Evolutionary conservation across 257 asterid genomes (phyloP).

Genomic region (Solanum dulcamara): DNA sequence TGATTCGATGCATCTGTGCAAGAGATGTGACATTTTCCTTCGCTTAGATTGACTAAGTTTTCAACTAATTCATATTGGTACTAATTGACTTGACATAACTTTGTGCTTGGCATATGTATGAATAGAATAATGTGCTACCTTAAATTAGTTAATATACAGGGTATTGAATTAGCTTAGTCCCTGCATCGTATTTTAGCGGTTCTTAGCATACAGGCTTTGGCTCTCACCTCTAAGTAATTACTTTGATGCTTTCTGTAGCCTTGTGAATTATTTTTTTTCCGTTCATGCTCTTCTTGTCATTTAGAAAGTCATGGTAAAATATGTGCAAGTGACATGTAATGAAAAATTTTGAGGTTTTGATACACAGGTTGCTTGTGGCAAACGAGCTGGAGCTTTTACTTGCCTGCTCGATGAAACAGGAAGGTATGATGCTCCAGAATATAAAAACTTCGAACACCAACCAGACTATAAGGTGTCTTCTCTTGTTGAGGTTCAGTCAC

Average conservation of each 20-base stretch:
- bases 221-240: background rate
- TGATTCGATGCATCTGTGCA: background rate
- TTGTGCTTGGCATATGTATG: background rate
- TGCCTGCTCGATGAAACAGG: slow-evolving; percentile 94
- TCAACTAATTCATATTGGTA: background rate
- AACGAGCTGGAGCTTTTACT: slow-evolving; percentile 74
- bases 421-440: slow-evolving; percentile 58
- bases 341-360: background rate
- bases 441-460: slow-evolving; percentile 37
- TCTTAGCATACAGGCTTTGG: background rate
- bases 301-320: background rate
- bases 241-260: background rate
- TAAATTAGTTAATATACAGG: background rate
- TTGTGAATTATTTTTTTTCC: background rate
- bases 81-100: background rate
- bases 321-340: background rate
- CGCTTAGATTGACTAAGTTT: background rate
- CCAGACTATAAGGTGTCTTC: slow-evolving; percentile 80
- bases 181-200: background rate
- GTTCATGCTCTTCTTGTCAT: background rate
- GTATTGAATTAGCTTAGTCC: background rate
- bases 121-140: background rate
- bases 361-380: slow-evolving; percentile 87
- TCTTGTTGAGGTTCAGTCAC: slow-evolving; percentile 46
- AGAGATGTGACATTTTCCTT: background rate